phyloP scores from a whole-genome alignment of 805 yeast genomes.

The Pichia californica region DNA sequence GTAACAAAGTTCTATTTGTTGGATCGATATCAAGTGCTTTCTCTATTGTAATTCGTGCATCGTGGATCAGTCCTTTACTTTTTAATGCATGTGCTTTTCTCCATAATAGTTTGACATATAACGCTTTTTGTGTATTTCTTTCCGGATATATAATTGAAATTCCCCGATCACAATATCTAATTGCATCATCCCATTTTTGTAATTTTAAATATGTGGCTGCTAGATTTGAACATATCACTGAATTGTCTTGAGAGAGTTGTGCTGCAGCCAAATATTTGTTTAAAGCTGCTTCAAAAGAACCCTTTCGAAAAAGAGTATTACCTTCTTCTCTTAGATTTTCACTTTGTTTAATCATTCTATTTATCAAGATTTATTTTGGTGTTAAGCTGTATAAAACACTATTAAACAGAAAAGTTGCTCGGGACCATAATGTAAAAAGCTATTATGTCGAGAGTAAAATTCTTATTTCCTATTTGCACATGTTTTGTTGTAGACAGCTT shows the following conservation, averaged over 20 bases:
- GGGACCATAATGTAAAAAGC: too few relatives aligned
- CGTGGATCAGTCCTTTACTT: constrained; percentile 26
- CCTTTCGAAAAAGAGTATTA: background rate
- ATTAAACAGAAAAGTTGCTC: too few relatives aligned
- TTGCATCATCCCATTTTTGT: constrained; percentile 41
- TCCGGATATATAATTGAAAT: constrained; percentile 22
- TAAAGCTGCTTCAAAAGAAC: constrained; percentile 2
- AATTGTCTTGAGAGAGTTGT: constrained; percentile 24
- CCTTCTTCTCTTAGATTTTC: constrained; percentile 2
- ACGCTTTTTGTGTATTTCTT: constrained; percentile 8
- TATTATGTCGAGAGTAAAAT: too few relatives aligned
- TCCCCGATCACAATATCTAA: constrained; percentile 46
- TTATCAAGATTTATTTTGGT: too few relatives aligned
- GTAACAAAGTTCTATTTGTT: constrained; percentile 31
- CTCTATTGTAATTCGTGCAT: constrained; percentile 25
- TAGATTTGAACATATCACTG: constrained; percentile 59
- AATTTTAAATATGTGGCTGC: constrained; percentile 59
- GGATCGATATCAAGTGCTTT: constrained; percentile 38
- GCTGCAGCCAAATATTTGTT: constrained; percentile 45
- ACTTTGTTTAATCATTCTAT: background rate
- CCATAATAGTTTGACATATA: constrained; percentile 43
- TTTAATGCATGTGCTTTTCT: constrained; percentile 41
- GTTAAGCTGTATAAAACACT: too few relatives aligned
- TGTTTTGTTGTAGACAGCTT: too few relatives aligned
- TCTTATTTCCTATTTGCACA: too few relatives aligned